phyloP scores from a whole-genome alignment of 352 stramenopile species.

The Globisporangium parvum region DNA sequence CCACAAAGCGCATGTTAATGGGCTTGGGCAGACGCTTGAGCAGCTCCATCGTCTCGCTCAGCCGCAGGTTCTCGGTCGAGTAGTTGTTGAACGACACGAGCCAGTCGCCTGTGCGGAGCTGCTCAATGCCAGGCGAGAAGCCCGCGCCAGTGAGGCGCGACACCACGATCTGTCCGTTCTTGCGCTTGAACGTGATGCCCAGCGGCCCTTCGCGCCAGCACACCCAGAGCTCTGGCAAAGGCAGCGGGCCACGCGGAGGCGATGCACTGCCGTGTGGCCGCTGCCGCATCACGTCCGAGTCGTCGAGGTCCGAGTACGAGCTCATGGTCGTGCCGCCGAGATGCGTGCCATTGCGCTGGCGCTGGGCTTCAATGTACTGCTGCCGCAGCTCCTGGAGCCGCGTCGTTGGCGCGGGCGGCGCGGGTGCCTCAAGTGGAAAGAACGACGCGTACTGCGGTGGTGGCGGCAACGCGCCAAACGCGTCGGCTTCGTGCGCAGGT shows the following conservation, averaged over 20 bases:
- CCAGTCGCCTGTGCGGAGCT: constrained; percentile 66
- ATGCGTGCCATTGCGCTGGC: constrained; percentile 36
- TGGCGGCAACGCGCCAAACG: constrained; percentile 9
- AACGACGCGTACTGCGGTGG: constrained; percentile 21
- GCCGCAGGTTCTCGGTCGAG: constrained; percentile 44
- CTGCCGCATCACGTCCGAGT: constrained; percentile 47
- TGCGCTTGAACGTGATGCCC: constrained; percentile 78
- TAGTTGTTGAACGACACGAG: constrained; percentile 73
- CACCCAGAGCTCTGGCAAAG: constrained; percentile 57
- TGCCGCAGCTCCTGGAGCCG: constrained; percentile 48
- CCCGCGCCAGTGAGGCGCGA: constrained; percentile 66
- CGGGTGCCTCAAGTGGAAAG: not conserved
- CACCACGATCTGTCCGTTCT: constrained; percentile 71
- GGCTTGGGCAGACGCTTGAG: constrained; percentile 73
- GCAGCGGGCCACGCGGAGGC: constrained; percentile 13
- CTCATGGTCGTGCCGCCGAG: constrained; percentile 34
- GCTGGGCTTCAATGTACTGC: constrained; percentile 68
- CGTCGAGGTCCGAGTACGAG: constrained; percentile 66
- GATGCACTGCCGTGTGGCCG: constrained; percentile 9
- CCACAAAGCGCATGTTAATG: constrained; percentile 74
- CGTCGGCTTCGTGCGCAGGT: constrained; percentile 7
- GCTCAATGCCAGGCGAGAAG: constrained; percentile 54
- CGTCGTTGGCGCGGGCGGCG: constrained; percentile 11
- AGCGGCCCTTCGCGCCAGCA: constrained; percentile 66
- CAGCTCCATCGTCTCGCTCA: constrained; percentile 78